phyloP scores from a whole-genome alignment of 805 yeast genomes.

The Candida loeiensis region DNA sequence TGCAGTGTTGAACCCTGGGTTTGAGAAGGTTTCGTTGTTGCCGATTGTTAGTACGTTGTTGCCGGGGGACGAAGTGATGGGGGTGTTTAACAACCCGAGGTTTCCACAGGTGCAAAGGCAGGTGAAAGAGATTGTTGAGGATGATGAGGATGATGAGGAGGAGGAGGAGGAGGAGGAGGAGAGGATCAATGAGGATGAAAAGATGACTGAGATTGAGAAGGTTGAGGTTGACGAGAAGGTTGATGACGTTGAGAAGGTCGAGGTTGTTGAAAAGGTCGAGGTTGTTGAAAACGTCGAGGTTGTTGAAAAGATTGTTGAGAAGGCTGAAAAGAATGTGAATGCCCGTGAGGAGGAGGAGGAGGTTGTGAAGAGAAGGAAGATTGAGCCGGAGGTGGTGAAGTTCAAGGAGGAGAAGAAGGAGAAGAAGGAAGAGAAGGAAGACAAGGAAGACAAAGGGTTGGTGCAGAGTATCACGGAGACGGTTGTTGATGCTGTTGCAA shows the following conservation, averaged over 20 bases:
- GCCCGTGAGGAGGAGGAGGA: too few relatives aligned
- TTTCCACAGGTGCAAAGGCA: slow-evolving; percentile 50
- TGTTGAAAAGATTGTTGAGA: not conserved
- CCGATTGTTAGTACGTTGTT: slow-evolving; percentile 64
- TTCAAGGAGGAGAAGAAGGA: not conserved
- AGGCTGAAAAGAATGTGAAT: not conserved
- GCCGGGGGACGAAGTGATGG: slow-evolving; percentile 47
- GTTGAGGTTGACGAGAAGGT: not conserved
- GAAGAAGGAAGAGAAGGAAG: slow-evolving; percentile 1
- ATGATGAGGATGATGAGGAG: slow-evolving; percentile 10
- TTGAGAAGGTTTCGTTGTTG: slow-evolving; percentile 57
- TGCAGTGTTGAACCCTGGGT: slow-evolving; percentile 68
- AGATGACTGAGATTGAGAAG: slow-evolving; percentile 1
- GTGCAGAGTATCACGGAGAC: not conserved
- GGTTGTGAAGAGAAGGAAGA: too few relatives aligned
- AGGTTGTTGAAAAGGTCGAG: slow-evolving; percentile 11
- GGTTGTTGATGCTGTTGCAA: slow-evolving; percentile 10
- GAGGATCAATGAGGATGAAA: not conserved
- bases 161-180: slow-evolving; percentile 9
- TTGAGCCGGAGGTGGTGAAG: too few relatives aligned
- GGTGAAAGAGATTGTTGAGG: slow-evolving; percentile 3
- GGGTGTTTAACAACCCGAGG: slow-evolving; percentile 70
- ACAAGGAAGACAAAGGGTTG: not conserved
- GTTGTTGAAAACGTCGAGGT: slow-evolving; percentile 6
- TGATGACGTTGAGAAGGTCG: not conserved